A percentile compares a stretch with the other conserved stretches of the same genome.
Evolutionary conservation across 2,329 filamentous ascomycete species (phyloP).

Genomic region (Trichophyton schoenleinii): DNA sequence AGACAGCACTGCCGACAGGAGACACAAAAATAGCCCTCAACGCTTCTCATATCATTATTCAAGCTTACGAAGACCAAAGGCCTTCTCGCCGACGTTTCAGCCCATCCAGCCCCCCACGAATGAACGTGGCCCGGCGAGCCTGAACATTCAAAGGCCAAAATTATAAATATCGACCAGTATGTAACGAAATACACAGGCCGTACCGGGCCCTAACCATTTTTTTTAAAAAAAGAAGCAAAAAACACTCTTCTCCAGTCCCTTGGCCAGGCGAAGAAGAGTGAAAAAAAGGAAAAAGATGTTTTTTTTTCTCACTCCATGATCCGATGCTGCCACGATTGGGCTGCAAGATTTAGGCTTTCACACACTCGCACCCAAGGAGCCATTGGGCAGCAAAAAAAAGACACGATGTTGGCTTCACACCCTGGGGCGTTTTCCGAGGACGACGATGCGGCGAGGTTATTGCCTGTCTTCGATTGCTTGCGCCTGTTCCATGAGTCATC

Average conservation of each 20-base stretch:
- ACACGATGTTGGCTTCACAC: not conserved
- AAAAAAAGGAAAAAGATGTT: not conserved
- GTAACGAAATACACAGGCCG: not conserved
- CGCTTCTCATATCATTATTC: not conserved
- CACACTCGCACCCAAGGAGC: slow-evolving; percentile 1
- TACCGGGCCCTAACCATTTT: not conserved
- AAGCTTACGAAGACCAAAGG: not conserved
- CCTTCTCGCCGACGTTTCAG: not conserved
- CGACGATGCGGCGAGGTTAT: not conserved
- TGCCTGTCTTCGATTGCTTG: not conserved
- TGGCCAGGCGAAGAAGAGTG: not conserved
- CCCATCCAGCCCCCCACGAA: not conserved
- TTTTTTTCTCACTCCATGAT: not conserved
- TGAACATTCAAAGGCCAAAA: not conserved
- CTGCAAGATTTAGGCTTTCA: not conserved
- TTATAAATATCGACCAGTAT: not conserved
- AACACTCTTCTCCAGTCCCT: not conserved
- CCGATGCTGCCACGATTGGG: slow-evolving; percentile 2
- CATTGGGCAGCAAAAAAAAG: slow-evolving; percentile 2
- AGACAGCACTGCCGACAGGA: not conserved
- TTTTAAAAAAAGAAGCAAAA: not conserved
- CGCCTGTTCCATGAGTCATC: not conserved
- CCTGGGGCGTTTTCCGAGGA: not conserved
- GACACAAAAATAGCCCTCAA: not conserved
- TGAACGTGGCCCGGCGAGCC: not conserved